Conservation (phyloP, 495 filamentous ascomycete genomes). For the Penicillium parvum region DNA sequence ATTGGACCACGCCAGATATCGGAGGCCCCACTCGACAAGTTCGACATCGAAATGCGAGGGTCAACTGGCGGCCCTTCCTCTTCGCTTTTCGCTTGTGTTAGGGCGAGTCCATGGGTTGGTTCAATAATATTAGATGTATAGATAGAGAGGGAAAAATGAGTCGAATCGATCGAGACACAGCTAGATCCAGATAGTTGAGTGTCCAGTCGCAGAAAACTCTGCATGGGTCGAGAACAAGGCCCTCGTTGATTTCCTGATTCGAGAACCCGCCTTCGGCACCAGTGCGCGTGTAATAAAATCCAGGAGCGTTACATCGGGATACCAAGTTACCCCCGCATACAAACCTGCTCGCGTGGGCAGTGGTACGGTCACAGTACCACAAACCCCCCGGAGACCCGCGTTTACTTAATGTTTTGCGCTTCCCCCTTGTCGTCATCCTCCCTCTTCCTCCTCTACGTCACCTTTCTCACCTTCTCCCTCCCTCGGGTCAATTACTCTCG, state of each 20-base stretch:
- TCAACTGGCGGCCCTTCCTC: not conserved
- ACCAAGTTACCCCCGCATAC: not conserved
- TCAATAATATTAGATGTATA: not conserved
- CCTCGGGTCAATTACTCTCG: no score
- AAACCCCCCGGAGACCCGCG: not conserved
- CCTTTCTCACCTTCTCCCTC: conserved; percentile 21
- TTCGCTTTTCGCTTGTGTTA: not conserved
- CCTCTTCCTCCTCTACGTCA: conserved; percentile 28
- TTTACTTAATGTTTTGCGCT: conserved; percentile 17
- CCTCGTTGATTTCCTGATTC: not conserved
- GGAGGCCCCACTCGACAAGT: conserved; percentile 11
- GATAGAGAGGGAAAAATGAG: not conserved
- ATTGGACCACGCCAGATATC: conserved; percentile 1
- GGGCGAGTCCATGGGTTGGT: no score
- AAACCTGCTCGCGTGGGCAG: not conserved
- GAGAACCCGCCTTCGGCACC: not conserved
- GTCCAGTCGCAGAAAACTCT: no score
- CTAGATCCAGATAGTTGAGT: no score
- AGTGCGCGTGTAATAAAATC: no score
- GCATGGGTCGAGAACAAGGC: not conserved
- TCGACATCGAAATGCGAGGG: conserved; percentile 10
- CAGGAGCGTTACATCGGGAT: no score
- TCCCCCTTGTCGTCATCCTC: conserved; percentile 22
- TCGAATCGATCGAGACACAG: no score
- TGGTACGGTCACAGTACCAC: not conserved